Percentiles rank a stretch among this genome's conserved stretches.
These are phyloP conservation scores for Diplosphaera chodatii DNA, from an alignment of 139 green algal species.

Conservation along the genomic window DNA sequence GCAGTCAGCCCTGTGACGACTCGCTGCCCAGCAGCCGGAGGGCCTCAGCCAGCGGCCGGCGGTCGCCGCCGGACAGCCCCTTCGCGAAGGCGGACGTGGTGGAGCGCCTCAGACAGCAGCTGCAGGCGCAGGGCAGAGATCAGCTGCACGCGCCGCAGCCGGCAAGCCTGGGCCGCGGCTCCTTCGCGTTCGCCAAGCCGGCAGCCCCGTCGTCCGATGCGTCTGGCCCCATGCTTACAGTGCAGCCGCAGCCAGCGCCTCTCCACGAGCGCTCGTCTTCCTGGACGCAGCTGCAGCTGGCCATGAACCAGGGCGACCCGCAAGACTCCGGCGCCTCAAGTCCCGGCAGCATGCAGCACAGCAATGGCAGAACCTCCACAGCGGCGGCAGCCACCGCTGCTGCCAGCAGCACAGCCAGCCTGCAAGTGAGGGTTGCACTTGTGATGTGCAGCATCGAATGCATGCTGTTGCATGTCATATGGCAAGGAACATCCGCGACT, in stretches of 20 bases:
- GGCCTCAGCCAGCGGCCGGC: too few relatives aligned
- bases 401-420: too few relatives aligned
- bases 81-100: neutral
- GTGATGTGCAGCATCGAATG: too few relatives aligned
- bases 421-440: too few relatives aligned
- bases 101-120: constrained; percentile 27
- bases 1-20: too few relatives aligned
- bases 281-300: neutral
- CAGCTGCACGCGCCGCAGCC: constrained; percentile 16
- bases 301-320: neutral
- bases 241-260: neutral
- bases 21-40: too few relatives aligned
- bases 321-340: neutral
- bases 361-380: too few relatives aligned
- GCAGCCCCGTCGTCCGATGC: neutral
- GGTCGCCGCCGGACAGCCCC: too few relatives aligned
- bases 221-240: neutral
- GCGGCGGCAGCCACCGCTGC: too few relatives aligned
- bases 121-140: constrained; percentile 20
- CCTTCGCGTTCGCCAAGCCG: neutral
- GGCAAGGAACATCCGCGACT: too few relatives aligned
- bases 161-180: constrained; percentile 2
- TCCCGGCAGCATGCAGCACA: neutral
- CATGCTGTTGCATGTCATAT: too few relatives aligned
- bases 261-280: neutral